These are phyloP conservation scores for Pluteus cervinus DNA, from an alignment of 768 basidiomycete genomes.

Conservation along the genomic window DNA sequence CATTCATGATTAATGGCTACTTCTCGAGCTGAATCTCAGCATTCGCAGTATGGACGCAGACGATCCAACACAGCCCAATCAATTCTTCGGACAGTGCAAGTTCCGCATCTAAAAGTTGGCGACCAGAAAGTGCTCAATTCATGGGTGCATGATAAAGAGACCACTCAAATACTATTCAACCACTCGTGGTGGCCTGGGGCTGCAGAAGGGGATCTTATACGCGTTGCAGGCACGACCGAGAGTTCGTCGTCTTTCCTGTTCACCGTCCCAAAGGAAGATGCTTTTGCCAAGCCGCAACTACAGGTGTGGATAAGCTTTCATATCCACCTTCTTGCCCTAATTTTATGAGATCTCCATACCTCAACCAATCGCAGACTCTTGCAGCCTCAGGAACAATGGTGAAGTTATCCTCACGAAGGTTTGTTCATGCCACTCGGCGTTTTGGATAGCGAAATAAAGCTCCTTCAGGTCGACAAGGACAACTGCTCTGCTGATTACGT, in stretches of 20 bases:
- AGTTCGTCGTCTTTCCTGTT: conserved; percentile 59
- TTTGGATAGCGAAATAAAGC: conserved; percentile 6
- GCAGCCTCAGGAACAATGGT: conserved; percentile 62
- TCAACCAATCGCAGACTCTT: conserved; percentile 64
- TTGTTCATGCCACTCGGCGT: neutral
- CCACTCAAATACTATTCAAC: conserved; percentile 58
- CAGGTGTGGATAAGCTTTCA: conserved; percentile 40
- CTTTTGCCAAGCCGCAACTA: conserved; percentile 51
- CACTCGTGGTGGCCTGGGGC: conserved; percentile 76
- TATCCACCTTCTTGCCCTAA: neutral
- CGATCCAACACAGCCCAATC: conserved; percentile 77
- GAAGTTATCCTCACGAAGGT: conserved; percentile 74
- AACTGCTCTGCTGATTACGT: conserved; percentile 67
- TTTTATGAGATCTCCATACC: conserved; percentile 66
- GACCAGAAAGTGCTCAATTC: conserved; percentile 57
- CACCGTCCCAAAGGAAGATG: conserved; percentile 60
- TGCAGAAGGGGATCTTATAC: conserved; percentile 66
- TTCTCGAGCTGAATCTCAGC: conserved; percentile 62
- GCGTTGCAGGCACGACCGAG: conserved; percentile 38
- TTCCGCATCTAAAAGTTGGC: conserved; percentile 49
- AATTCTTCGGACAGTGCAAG: conserved; percentile 40
- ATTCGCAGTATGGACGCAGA: conserved; percentile 47
- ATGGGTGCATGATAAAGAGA: conserved; percentile 76
- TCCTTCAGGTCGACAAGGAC: conserved; percentile 58
- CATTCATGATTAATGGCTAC: conserved; percentile 42